These are phyloP conservation scores for Pythium biforme DNA, from an alignment of 352 stramenopile species.

Conservation along the genomic window DNA sequence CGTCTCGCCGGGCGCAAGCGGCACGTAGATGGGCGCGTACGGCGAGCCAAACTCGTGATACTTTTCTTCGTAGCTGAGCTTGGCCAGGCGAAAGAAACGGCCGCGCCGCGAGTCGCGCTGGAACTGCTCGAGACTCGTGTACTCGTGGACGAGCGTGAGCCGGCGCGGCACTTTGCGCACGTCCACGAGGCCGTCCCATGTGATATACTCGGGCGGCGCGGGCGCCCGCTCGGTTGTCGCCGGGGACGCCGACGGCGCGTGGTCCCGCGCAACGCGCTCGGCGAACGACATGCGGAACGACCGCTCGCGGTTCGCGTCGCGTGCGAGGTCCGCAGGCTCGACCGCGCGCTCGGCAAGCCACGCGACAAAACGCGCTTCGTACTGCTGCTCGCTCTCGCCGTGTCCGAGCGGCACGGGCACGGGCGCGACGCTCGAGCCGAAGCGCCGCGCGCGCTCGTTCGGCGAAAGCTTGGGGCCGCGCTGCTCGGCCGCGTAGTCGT, in stretches of 20 bases:
- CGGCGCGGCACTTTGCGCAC: neutral
- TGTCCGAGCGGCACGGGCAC: conserved; percentile 1
- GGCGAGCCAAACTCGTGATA: neutral
- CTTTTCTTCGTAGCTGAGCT: neutral
- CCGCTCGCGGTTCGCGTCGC: conserved; percentile 7
- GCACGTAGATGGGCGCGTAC: conserved; percentile 20
- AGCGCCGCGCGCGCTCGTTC: neutral
- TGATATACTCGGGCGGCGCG: neutral
- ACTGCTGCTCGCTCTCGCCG: conserved; percentile 6
- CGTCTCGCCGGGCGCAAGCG: conserved; percentile 14
- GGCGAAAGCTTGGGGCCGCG: neutral
- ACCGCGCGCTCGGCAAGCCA: neutral
- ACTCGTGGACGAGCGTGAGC: neutral
- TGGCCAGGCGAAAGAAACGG: neutral
- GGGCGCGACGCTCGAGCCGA: neutral
- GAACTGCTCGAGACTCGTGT: neutral
- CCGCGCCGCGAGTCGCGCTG: neutral
- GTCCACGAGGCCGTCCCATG: neutral
- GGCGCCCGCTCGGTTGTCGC: neutral
- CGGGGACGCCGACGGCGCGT: neutral
- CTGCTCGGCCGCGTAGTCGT: conserved; percentile 1
- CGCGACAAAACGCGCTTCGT: neutral
- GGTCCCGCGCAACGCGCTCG: neutral
- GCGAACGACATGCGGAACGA: conserved; percentile 12
- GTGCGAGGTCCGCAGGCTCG: neutral